Percentiles rank a stretch among this genome's conserved stretches.
Evolutionary conservation across 495 filamentous ascomycete species (phyloP).

Genomic region (Penicillium simplicissimum): DNA sequence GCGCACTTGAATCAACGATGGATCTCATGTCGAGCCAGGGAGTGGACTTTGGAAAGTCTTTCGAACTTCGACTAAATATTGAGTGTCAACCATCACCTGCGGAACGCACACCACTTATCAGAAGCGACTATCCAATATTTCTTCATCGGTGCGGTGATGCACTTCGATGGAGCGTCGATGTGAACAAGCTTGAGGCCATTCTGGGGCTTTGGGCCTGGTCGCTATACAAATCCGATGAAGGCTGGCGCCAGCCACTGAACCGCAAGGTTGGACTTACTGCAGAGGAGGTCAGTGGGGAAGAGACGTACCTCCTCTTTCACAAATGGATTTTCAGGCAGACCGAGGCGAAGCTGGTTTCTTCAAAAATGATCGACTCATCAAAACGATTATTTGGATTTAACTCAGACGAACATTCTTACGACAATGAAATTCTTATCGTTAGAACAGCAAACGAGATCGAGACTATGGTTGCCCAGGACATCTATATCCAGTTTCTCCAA

Average conservation of each 20-base stretch:
- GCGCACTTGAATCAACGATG: slow-evolving; percentile 37
- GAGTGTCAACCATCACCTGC: slow-evolving; percentile 15
- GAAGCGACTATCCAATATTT: slow-evolving; percentile 22
- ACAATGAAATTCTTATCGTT: slow-evolving; percentile 28
- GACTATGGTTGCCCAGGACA: slow-evolving; percentile 40
- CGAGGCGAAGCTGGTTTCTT: slow-evolving; percentile 29
- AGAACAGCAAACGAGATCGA: slow-evolving; percentile 28
- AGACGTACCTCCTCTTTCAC: slow-evolving; percentile 36
- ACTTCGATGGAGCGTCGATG: slow-evolving; percentile 31
- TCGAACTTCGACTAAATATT: slow-evolving; percentile 27
- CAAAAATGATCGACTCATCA: slow-evolving; percentile 21
- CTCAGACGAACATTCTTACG: slow-evolving; percentile 4
- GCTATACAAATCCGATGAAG: slow-evolving; percentile 24
- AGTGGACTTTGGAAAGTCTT: slow-evolving; percentile 12
- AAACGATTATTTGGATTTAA: slow-evolving; percentile 29
- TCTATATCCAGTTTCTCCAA: slow-evolving; percentile 38
- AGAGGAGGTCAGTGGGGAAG: slow-evolving; percentile 21
- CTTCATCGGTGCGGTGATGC: slow-evolving; percentile 29
- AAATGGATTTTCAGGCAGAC: slow-evolving; percentile 43
- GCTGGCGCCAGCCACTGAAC: slow-evolving; percentile 21
- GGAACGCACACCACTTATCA: neutral
- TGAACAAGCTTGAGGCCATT: slow-evolving; percentile 35
- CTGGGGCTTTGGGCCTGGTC: slow-evolving; percentile 41
- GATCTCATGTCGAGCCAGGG: slow-evolving; percentile 35
- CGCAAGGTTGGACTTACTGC: slow-evolving; percentile 33